These are phyloP conservation scores for Nicotiana knightiana DNA, from an alignment of 257 asterid genomes.

Conservation along the genomic window DNA sequence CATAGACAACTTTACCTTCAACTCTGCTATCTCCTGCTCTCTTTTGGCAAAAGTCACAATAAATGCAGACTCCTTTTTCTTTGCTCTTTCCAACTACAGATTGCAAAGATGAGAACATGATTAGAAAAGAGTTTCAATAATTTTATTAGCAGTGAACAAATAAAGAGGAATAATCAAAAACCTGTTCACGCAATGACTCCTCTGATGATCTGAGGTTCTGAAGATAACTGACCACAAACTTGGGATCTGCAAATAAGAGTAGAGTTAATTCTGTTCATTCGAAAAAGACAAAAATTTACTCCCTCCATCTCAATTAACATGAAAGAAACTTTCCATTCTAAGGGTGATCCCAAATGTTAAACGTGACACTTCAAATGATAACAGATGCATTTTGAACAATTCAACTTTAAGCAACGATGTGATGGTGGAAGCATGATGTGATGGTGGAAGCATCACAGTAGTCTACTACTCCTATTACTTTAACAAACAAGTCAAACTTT, in stretches of 20 bases:
- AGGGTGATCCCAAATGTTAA: background rate
- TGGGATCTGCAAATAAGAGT: conserved; percentile 47
- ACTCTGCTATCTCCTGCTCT: conserved; percentile 98
- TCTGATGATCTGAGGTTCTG: conserved; percentile 83
- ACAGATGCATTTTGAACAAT: background rate
- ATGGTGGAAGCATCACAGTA: background rate
- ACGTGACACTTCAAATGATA: background rate
- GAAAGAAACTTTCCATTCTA: background rate
- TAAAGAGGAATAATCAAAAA: conserved; percentile 16
- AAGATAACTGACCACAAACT: conserved; percentile 51
- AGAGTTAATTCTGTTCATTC: conserved; percentile 4
- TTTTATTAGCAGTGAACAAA: background rate
- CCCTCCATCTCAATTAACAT: background rate
- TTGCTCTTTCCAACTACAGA: conserved; percentile 82
- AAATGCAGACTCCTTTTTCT: conserved; percentile 95
- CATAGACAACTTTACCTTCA: conserved; percentile 54
- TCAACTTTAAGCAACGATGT: background rate
- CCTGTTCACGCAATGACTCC: conserved; percentile 93
- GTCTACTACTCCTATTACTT: background rate
- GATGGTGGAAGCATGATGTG: background rate
- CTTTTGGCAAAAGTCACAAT: conserved; percentile 94
- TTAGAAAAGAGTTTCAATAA: background rate
- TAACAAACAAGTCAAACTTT: background rate
- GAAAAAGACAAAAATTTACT: background rate
- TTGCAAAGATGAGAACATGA: conserved; percentile 11